phyloP scores from a whole-genome alignment of 164 flowering plant genomes.

The Hamamelis virginiana region DNA sequence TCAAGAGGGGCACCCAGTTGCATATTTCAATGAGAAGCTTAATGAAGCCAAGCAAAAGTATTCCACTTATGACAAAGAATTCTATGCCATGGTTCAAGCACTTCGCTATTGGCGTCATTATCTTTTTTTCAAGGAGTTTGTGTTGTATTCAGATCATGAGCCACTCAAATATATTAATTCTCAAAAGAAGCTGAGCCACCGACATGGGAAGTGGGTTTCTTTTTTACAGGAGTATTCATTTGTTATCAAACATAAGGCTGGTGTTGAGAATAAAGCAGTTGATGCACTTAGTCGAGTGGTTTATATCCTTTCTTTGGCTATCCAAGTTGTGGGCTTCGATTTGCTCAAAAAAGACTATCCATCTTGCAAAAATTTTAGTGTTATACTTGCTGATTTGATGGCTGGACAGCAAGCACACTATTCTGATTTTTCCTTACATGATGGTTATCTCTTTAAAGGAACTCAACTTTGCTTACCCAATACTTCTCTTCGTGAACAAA shows the following conservation, averaged over 20 bases:
- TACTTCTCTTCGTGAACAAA: background rate
- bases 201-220: background rate
- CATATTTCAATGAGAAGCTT: background rate
- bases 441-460: constrained; percentile 7
- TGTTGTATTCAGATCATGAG: background rate
- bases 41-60: constrained; percentile 4
- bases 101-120: background rate
- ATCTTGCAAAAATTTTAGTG: constrained; percentile 3
- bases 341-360: background rate
- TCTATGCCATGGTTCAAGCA: background rate
- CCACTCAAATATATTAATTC: too few relatives aligned
- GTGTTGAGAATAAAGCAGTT: constrained; percentile 3
- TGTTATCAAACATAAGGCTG: constrained; percentile 3
- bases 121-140: constrained; percentile 9
- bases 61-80: constrained; percentile 9
- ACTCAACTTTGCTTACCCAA: background rate
- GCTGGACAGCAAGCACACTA: background rate
- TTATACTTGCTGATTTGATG: background rate
- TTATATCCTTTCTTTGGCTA: background rate
- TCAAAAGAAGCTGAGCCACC: background rate
- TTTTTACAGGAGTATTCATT: constrained; percentile 1
- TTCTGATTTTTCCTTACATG: background rate
- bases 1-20: background rate
- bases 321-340: constrained; percentile 3
- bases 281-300: constrained; percentile 7